These are phyloP conservation scores for Aspergillus pseudoviridinutans DNA, from an alignment of 2,329 filamentous ascomycete species.

Conservation along the genomic window DNA sequence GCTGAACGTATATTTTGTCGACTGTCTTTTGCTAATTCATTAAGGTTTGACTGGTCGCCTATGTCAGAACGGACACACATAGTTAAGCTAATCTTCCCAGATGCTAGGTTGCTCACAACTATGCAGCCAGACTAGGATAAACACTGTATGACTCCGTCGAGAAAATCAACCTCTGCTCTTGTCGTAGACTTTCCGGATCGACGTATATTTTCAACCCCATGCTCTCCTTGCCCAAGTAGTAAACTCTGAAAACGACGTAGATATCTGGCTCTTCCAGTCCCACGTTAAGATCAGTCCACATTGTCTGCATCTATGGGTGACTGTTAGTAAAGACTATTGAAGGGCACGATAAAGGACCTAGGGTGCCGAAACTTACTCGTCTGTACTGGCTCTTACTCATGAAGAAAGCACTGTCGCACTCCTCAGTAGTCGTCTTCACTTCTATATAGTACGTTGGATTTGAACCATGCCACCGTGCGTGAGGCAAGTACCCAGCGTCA, in stretches of 20 bases:
- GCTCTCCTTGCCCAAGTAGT: constrained; percentile 27
- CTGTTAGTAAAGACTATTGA: too few species aligned
- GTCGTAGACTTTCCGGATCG: constrained; percentile 28
- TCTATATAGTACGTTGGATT: constrained; percentile 47
- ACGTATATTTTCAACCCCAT: constrained; percentile 38
- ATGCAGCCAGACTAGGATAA: too few species aligned
- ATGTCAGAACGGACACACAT: too few species aligned
- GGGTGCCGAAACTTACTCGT: constrained; percentile 28
- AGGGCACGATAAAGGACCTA: background rate
- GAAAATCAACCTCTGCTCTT: too few species aligned
- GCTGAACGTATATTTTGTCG: too few species aligned
- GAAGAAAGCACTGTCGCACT: constrained; percentile 42
- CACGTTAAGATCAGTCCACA: background rate
- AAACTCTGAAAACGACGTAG: constrained; percentile 44
- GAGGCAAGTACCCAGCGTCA: constrained; percentile 5
- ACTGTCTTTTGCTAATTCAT: too few species aligned
- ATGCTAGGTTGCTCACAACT: too few species aligned
- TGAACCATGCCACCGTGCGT: constrained; percentile 16
- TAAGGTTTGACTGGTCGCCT: too few species aligned
- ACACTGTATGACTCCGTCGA: too few species aligned
- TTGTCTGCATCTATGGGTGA: constrained; percentile 1
- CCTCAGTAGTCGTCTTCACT: constrained; percentile 47
- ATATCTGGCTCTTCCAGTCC: constrained; percentile 13
- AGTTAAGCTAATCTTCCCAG: too few species aligned
- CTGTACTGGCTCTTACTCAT: constrained; percentile 46